Percentiles rank a stretch among this genome's conserved stretches.
phyloP scores from a whole-genome alignment of 1,284 basidiomycete genomes.

The Cystobasidium sp. region DNA sequence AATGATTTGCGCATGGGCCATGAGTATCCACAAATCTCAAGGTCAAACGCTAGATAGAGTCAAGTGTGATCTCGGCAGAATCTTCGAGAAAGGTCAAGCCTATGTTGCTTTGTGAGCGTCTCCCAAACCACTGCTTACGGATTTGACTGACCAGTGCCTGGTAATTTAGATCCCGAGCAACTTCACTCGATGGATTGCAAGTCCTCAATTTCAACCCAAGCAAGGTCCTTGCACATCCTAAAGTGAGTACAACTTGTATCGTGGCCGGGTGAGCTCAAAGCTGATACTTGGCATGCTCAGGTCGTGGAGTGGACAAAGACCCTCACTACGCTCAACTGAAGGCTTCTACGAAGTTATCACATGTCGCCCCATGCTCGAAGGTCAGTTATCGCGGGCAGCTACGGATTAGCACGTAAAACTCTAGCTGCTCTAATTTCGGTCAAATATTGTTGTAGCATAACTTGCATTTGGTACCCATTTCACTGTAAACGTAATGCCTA shows the following conservation, averaged over 20 bases:
- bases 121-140: background rate
- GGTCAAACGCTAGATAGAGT: slow-evolving; percentile 71
- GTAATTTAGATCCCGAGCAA: slow-evolving; percentile 84
- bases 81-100: slow-evolving; percentile 91
- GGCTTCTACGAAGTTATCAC: background rate
- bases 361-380: no score
- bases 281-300: slow-evolving; percentile 12
- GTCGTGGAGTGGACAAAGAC: slow-evolving; percentile 40
- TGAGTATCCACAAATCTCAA: slow-evolving; percentile 91
- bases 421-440: no score
- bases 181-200: slow-evolving; percentile 85
- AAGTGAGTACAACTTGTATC: slow-evolving; percentile 42
- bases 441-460: no score
- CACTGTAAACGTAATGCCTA: no score
- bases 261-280: background rate
- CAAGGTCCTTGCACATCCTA: slow-evolving; percentile 65
- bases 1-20: slow-evolving; percentile 86
- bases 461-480: no score
- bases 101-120: slow-evolving; percentile 78
- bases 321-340: slow-evolving; percentile 25
- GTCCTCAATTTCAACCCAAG: slow-evolving; percentile 80
- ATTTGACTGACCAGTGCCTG: slow-evolving; percentile 56
- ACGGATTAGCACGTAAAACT: no score
- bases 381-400: no score
- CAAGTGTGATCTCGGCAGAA: slow-evolving; percentile 64